Conservation (phyloP, 805 yeast species). For the Saccharomycopsis sp. region DNA sequence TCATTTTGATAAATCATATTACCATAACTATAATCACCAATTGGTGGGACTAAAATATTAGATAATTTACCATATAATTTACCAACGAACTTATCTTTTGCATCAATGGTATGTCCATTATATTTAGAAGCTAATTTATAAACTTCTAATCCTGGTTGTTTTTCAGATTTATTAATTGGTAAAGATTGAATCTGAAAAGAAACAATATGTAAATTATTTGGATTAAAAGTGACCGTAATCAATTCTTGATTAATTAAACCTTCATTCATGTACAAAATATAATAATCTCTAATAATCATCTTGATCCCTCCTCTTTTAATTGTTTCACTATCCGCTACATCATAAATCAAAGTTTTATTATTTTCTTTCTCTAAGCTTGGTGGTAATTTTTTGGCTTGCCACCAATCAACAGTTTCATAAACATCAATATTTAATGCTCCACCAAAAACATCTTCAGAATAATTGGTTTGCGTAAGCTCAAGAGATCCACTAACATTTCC, state of each 20-base stretch:
- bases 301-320: conserved; percentile 1
- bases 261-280: conserved; percentile 3
- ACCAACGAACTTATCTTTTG: conserved; percentile 23
- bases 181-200: conserved; percentile 12
- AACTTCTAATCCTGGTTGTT: conserved; percentile 41
- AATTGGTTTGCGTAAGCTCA: neutral
- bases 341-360: conserved; percentile 41
- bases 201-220: conserved; percentile 38
- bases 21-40: conserved; percentile 66
- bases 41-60: conserved; percentile 37
- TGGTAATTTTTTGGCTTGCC: conserved; percentile 54
- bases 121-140: conserved; percentile 33
- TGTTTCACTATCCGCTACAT: conserved; percentile 27
- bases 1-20: conserved; percentile 53
- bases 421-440: conserved; percentile 20
- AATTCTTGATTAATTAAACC: conserved; percentile 1
- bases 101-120: conserved; percentile 20
- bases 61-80: conserved; percentile 29
- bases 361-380: conserved; percentile 33
- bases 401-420: conserved; percentile 45
- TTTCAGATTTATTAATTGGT: neutral
- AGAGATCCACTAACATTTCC: neutral
- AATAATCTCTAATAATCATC: conserved; percentile 5
- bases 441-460: neutral
- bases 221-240: conserved; percentile 50